A percentile compares a stretch with the other conserved stretches of the same genome.
phyloP scores from a whole-genome alignment of 2,329 filamentous ascomycete genomes.

The Lanzia echinophila region DNA sequence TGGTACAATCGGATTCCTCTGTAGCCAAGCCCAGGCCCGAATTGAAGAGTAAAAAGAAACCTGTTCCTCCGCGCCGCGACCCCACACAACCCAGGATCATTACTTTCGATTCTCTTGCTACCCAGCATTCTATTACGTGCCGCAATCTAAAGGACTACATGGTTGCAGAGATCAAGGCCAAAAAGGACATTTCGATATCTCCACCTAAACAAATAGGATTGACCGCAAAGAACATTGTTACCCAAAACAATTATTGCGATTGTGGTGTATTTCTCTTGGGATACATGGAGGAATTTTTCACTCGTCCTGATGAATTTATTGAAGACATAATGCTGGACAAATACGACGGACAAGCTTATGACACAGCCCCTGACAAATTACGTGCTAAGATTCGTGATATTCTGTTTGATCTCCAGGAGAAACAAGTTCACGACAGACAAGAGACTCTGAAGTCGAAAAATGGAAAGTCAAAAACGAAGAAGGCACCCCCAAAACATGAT shows the following conservation, averaged over 20 bases:
- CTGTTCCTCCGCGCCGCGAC: slow-evolving; percentile 32
- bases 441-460: background rate
- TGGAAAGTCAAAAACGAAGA: background rate
- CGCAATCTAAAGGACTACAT: slow-evolving; percentile 71
- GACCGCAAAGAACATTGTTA: slow-evolving; percentile 67
- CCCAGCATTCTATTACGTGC: slow-evolving; percentile 56
- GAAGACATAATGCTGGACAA: slow-evolving; percentile 54
- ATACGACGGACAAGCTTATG: slow-evolving; percentile 48
- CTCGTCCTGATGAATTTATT: slow-evolving; percentile 65
- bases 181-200: slow-evolving; percentile 39
- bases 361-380: slow-evolving; percentile 48
- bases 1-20: background rate
- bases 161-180: slow-evolving; percentile 59
- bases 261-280: slow-evolving; percentile 83
- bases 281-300: slow-evolving; percentile 77
- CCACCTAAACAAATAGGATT: slow-evolving; percentile 40
- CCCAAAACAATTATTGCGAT: slow-evolving; percentile 78
- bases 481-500: background rate
- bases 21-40: slow-evolving; percentile 16
- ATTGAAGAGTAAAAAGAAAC: slow-evolving; percentile 27
- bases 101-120: slow-evolving; percentile 79
- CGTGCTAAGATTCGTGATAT: slow-evolving; percentile 59
- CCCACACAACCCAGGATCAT: slow-evolving; percentile 63
- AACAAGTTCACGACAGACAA: slow-evolving; percentile 36
- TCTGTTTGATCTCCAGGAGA: slow-evolving; percentile 54